These are phyloP conservation scores for Saccharomycopsis selenospora DNA, from an alignment of 805 yeast species.

Conservation along the genomic window DNA sequence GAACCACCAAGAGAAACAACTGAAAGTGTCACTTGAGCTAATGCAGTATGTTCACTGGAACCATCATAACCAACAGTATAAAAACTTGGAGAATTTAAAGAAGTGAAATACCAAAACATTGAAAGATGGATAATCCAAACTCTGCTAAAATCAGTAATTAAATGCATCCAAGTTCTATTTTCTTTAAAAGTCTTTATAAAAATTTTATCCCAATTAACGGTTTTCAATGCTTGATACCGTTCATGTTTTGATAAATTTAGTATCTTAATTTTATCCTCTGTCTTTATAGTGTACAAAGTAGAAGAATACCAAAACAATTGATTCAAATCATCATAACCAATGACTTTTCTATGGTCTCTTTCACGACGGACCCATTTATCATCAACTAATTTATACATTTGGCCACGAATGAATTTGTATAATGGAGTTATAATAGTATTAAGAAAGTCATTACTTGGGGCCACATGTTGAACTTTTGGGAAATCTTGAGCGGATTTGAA, in stretches of 20 bases:
- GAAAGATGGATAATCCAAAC: conserved; percentile 93
- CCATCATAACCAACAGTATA: conserved; percentile 86
- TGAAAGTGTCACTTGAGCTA: conserved; percentile 87
- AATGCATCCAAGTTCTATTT: conserved; percentile 94
- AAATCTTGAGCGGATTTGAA: conserved; percentile 22
- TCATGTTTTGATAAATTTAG: conserved; percentile 85
- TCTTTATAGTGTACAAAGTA: conserved; percentile 85
- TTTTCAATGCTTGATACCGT: conserved; percentile 82
- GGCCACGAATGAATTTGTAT: conserved; percentile 70
- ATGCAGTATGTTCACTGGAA: conserved; percentile 73
- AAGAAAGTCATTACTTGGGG: conserved; percentile 81
- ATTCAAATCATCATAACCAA: conserved; percentile 97
- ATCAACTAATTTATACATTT: conserved; percentile 73
- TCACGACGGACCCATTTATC: conserved; percentile 82
- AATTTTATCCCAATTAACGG: conserved; percentile 82
- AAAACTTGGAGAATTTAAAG: conserved; percentile 85
- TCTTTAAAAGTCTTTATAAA: conserved; percentile 95
- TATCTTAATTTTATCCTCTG: conserved; percentile 56
- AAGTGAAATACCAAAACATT: conserved; percentile 88
- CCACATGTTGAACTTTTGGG: conserved; percentile 36
- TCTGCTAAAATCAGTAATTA: conserved; percentile 92
- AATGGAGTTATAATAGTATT: conserved; percentile 89
- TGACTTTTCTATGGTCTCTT: conserved; percentile 69
- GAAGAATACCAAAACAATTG: conserved; percentile 99
- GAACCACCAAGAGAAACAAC: conserved; percentile 88